Evolutionary conservation across 164 flowering plant genomes (phyloP).

Genomic region (Santalum album): DNA sequence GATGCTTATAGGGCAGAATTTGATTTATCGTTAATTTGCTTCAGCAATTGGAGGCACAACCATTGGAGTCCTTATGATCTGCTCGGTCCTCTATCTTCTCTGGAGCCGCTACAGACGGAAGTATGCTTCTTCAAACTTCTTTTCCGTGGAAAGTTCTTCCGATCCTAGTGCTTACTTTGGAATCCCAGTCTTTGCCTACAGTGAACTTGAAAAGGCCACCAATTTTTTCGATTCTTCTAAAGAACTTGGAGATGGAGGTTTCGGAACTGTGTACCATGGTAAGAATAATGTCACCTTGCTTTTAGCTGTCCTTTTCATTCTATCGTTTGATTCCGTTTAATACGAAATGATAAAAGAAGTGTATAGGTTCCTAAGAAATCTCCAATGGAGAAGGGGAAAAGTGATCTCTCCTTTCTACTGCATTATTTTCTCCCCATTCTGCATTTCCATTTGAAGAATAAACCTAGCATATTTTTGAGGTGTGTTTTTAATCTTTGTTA

Average conservation of each 20-base stretch:
- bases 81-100: background rate
- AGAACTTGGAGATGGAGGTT: constrained; percentile 22
- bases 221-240: constrained; percentile 10
- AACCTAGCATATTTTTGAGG: no score
- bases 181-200: constrained; percentile 23
- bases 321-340: no score
- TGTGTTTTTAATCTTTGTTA: no score
- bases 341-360: no score
- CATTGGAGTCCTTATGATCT: background rate
- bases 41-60: constrained; percentile 9
- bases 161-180: constrained; percentile 14
- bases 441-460: no score
- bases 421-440: no score
- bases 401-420: no score
- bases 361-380: no score
- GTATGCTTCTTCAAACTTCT: constrained; percentile 4
- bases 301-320: no score
- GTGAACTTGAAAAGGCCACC: constrained; percentile 29
- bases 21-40: background rate
- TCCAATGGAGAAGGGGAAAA: no score
- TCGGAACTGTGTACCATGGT: constrained; percentile 30
- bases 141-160: constrained; percentile 1
- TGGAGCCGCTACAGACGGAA: constrained; percentile 9
- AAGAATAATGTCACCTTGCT: background rate
- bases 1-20: background rate